phyloP scores from a whole-genome alignment of 2,329 filamentous ascomycete genomes.

The Aspergillus transmontanensis region DNA sequence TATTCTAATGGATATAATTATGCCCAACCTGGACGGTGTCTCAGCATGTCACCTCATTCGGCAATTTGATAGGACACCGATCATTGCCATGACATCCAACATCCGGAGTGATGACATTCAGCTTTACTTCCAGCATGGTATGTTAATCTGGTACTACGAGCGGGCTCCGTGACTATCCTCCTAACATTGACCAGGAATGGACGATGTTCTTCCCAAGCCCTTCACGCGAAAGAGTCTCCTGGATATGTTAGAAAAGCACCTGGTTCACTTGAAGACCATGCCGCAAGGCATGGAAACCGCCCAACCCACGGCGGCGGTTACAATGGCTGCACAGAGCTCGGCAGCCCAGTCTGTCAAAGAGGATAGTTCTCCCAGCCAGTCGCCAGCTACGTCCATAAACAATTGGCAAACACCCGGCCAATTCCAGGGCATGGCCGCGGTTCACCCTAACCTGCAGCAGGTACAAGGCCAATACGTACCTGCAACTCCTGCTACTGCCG shows the following conservation, averaged over 20 bases:
- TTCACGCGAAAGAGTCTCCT: conserved; percentile 89
- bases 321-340: conserved; percentile 53
- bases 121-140: conserved; percentile 96
- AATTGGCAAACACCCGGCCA: conserved; percentile 67
- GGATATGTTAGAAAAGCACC: conserved; percentile 83
- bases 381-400: conserved; percentile 59
- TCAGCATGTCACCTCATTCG: conserved; percentile 92
- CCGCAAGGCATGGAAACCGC: conserved; percentile 58
- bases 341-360: conserved; percentile 61
- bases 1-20: conserved; percentile 93
- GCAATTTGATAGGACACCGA: conserved; percentile 79
- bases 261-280: conserved; percentile 78
- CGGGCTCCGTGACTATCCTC: neutral
- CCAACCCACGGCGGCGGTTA: conserved; percentile 40
- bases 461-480: conserved; percentile 47
- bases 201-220: conserved; percentile 93
- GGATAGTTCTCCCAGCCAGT: conserved; percentile 64
- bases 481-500: conserved; percentile 36
- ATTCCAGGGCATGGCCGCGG: conserved; percentile 60
- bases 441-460: conserved; percentile 50
- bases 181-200: conserved; percentile 71
- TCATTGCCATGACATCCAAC: conserved; percentile 98
- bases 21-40: conserved; percentile 94
- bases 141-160: conserved; percentile 34
- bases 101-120: conserved; percentile 95